A percentile compares a stretch with the other conserved stretches of the same genome.
Evolutionary conservation across 192 early-diverging fungal species (phyloP).

Genomic region (Lobosporangium transversale): DNA sequence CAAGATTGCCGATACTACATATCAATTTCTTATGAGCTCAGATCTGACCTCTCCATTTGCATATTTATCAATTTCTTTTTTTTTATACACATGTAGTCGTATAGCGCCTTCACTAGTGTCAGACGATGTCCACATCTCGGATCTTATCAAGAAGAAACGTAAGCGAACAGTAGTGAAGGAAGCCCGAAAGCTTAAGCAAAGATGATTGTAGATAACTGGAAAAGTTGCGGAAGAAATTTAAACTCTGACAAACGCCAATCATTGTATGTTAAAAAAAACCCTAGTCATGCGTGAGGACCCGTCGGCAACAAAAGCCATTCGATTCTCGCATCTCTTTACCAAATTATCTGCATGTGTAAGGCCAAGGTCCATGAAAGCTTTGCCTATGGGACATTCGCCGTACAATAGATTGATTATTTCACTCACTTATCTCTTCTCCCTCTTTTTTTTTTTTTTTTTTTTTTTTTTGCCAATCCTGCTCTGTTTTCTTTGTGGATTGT

Average conservation of each 20-base stretch:
- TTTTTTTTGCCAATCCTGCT: background rate
- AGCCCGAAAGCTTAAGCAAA: background rate
- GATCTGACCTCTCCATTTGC: background rate
- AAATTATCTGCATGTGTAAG: constrained; percentile 62
- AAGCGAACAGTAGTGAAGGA: constrained; percentile 3
- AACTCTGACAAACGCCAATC: background rate
- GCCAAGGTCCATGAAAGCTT: no score
- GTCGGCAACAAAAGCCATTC: constrained; percentile 61
- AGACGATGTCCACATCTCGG: constrained; percentile 67
- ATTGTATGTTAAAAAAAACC: background rate
- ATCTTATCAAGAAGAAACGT: constrained; percentile 75
- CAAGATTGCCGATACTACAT: no score
- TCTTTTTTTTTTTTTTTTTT: background rate
- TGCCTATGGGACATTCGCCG: background rate
- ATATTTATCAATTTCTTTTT: background rate
- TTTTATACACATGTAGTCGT: constrained; percentile 48
- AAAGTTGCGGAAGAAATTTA: background rate
- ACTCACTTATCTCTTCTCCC: background rate
- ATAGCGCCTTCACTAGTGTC: constrained; percentile 60
- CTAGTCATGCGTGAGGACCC: constrained; percentile 65
- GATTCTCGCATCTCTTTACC: constrained; percentile 68
- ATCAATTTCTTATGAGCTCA: no score
- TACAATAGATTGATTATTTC: background rate
- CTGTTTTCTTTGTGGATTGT: background rate
- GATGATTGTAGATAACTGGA: background rate